phyloP scores from a whole-genome alignment of 495 filamentous ascomycete genomes.

The Thermochaetoides thermophila region DNA sequence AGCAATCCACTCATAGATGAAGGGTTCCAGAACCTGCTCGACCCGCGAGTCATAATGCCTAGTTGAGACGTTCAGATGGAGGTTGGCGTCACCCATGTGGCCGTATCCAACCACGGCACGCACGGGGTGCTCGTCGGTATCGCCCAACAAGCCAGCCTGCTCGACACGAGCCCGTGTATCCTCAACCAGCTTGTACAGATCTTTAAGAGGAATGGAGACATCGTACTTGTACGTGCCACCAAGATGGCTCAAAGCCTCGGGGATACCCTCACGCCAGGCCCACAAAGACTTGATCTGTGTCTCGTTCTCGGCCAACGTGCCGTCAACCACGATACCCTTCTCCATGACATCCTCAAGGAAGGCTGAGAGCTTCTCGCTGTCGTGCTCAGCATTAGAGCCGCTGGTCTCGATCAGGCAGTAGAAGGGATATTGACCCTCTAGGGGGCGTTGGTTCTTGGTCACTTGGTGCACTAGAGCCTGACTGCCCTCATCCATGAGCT shows the following conservation, averaged over 20 bases:
- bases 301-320: conserved; percentile 80
- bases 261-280: conserved; percentile 86
- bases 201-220: conserved; percentile 77
- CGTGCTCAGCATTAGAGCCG: conserved; percentile 85
- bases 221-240: conserved; percentile 98
- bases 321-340: conserved; percentile 69
- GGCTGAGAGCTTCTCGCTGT: conserved; percentile 64
- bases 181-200: conserved; percentile 79
- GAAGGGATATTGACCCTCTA: conserved; percentile 76
- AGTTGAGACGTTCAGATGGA: conserved; percentile 80
- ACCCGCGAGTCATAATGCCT: conserved; percentile 74
- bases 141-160: conserved; percentile 60
- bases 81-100: conserved; percentile 92
- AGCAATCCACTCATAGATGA: conserved; percentile 91
- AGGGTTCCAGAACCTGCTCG: conserved; percentile 82
- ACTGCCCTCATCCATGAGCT: conserved; percentile 79
- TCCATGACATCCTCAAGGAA: conserved; percentile 89
- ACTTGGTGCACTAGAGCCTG: conserved; percentile 62
- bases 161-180: conserved; percentile 59
- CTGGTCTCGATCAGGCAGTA: conserved; percentile 95
- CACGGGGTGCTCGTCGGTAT: conserved; percentile 63
- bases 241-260: conserved; percentile 76
- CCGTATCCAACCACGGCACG: conserved; percentile 89
- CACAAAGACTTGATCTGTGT: conserved; percentile 77
- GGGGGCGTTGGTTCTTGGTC: conserved; percentile 59